Conservation (phyloP, 495 filamentous ascomycete species). For the Paragyromitra xinjiangensis region DNA sequence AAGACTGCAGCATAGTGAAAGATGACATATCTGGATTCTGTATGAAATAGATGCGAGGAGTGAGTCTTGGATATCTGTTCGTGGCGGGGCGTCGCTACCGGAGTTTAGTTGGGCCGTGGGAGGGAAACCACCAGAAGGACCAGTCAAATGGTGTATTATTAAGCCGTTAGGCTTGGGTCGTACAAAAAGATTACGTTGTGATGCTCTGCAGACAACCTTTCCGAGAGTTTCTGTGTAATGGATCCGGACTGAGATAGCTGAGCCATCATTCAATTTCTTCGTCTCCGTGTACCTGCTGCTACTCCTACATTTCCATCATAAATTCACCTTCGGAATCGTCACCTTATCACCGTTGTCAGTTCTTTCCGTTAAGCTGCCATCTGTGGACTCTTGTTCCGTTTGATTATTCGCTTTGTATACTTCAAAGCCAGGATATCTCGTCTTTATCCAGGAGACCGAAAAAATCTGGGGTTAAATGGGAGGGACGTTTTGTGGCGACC, state of each 20-base stretch:
- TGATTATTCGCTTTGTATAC: not conserved
- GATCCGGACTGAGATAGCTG: slow-evolving; percentile 20
- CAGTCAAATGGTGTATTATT: slow-evolving; percentile 26
- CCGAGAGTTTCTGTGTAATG: slow-evolving; percentile 29
- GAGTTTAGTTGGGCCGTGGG: not conserved
- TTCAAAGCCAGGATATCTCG: not conserved
- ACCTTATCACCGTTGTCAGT: not conserved
- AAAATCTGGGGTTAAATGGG: slow-evolving; percentile 30
- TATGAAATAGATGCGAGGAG: too few relatives aligned
- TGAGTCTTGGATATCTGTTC: too few relatives aligned
- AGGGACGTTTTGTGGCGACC: slow-evolving; percentile 51
- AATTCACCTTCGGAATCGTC: slow-evolving; percentile 11
- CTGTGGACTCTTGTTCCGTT: not conserved
- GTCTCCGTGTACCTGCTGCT: slow-evolving; percentile 20
- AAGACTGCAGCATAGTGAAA: too few relatives aligned
- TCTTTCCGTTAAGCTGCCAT: not conserved
- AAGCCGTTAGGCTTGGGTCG: slow-evolving; percentile 20
- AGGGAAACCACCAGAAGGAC: slow-evolving; percentile 9
- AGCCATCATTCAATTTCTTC: slow-evolving; percentile 15
- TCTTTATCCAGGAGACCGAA: not conserved
- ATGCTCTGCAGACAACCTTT: not conserved
- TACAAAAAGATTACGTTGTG: slow-evolving; percentile 9
- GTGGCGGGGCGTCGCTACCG: not conserved
- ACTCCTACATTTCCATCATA: not conserved
- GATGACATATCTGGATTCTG: too few relatives aligned